phyloP scores from a whole-genome alignment of 495 filamentous ascomycete genomes.

The Elasticomyces elasticus region DNA sequence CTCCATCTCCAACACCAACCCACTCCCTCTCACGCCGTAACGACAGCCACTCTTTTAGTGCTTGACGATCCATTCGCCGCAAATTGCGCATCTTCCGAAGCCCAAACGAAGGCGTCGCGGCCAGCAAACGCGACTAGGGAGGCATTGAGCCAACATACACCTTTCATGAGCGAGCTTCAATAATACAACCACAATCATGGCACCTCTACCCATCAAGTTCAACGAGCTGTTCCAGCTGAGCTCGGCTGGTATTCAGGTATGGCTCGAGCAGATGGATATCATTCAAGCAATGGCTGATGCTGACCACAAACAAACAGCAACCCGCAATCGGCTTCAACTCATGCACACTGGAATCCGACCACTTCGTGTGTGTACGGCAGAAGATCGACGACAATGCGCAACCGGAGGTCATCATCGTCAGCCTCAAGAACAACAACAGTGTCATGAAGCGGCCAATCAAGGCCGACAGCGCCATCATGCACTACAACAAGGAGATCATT shows the following conservation, averaged over 20 bases:
- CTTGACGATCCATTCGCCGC: background rate
- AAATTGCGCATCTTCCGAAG: background rate
- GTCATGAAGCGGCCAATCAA: slow-evolving; percentile 91
- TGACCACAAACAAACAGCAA: slow-evolving; percentile 39
- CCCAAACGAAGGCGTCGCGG: background rate
- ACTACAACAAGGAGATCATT: slow-evolving; percentile 88
- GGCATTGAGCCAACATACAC: slow-evolving; percentile 1
- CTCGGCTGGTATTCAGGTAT: slow-evolving; percentile 70
- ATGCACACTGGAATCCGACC: slow-evolving; percentile 95
- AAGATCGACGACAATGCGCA: slow-evolving; percentile 67
- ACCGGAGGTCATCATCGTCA: slow-evolving; percentile 91
- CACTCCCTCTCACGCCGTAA: slow-evolving; percentile 5
- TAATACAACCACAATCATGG: slow-evolving; percentile 37
- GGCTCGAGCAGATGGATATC: slow-evolving; percentile 29
- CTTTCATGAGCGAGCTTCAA: slow-evolving; percentile 15
- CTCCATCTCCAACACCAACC: background rate
- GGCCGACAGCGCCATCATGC: slow-evolving; percentile 99
- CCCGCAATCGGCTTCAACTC: slow-evolving; percentile 89
- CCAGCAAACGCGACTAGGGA: background rate
- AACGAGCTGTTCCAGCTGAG: slow-evolving; percentile 80
- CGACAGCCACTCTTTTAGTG: slow-evolving; percentile 13
- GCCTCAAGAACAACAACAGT: slow-evolving; percentile 91
- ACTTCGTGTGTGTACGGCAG: slow-evolving; percentile 90
- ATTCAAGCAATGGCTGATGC: slow-evolving; percentile 5
- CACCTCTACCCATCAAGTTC: slow-evolving; percentile 80